A percentile compares a stretch with the other conserved stretches of the same genome.
phyloP scores from a whole-genome alignment of 2,329 filamentous ascomycete genomes.

The Aspergillus thermomutatus region DNA sequence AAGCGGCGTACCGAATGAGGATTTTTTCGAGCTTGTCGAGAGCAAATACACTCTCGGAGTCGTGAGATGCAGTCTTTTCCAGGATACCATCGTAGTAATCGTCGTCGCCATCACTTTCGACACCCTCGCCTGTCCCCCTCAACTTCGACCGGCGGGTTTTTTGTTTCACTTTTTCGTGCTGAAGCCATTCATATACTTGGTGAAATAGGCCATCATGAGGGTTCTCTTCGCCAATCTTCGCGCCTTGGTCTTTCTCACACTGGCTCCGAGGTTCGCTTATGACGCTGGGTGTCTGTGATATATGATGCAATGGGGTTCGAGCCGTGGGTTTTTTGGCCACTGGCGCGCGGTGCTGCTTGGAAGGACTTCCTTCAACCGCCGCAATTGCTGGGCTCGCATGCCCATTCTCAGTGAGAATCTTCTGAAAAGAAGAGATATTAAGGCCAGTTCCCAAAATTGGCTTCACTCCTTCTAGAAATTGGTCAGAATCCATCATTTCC shows the following conservation, averaged over 20 bases:
- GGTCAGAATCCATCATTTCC: constrained; percentile 25
- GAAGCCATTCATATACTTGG: constrained; percentile 79
- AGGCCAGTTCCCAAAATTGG: constrained; percentile 26
- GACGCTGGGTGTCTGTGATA: constrained; percentile 25
- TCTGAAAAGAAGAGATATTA: constrained; percentile 22
- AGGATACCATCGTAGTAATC: constrained; percentile 18
- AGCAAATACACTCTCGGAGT: constrained; percentile 68
- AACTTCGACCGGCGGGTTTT: constrained; percentile 52
- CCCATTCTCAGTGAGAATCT: constrained; percentile 18
- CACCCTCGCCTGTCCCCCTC: constrained; percentile 40
- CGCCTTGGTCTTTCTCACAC: constrained; percentile 25
- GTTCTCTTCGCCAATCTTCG: constrained; percentile 28
- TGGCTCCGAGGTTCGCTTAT: constrained; percentile 20
- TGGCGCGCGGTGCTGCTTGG: constrained; percentile 28
- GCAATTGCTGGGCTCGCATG: constrained; percentile 14
- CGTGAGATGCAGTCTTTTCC: constrained; percentile 51
- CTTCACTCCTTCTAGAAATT: constrained; percentile 23
- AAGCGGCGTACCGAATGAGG: constrained; percentile 38
- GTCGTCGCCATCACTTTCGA: constrained; percentile 29
- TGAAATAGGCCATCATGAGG: constrained; percentile 52
- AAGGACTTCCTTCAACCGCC: constrained; percentile 17
- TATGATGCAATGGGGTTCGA: constrained; percentile 20
- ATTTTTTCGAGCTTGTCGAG: constrained; percentile 81
- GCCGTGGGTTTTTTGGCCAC: constrained; percentile 26
- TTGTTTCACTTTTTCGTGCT: constrained; percentile 71